These are phyloP conservation scores for Dryadomyces sulphureus DNA, from an alignment of 2,329 filamentous ascomycete species.

Conservation along the genomic window DNA sequence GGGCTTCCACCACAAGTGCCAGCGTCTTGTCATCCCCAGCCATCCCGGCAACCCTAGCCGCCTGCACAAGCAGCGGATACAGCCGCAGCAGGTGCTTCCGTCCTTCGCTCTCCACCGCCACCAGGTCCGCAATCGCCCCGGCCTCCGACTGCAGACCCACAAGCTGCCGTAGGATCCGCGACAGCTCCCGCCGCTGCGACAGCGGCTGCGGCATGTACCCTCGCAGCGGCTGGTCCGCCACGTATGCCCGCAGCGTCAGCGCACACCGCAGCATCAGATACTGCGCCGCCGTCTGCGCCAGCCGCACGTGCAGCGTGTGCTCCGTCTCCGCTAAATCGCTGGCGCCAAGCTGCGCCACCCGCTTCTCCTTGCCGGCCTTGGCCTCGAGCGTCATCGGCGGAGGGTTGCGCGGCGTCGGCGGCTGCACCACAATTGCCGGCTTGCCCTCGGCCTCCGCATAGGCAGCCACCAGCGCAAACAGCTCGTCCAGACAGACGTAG, in stretches of 20 bases:
- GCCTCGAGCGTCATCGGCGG: constrained; percentile 9
- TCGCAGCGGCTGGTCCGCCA: constrained; percentile 80
- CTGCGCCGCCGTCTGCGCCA: constrained; percentile 63
- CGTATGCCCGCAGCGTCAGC: constrained; percentile 67
- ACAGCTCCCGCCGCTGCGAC: constrained; percentile 63
- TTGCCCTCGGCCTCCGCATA: constrained; percentile 19
- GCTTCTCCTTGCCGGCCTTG: not conserved
- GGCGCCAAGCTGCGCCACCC: constrained; percentile 11
- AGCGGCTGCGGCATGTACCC: constrained; percentile 81
- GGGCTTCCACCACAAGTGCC: constrained; percentile 39
- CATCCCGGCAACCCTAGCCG: constrained; percentile 39
- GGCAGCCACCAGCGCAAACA: constrained; percentile 51
- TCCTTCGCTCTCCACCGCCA: constrained; percentile 36
- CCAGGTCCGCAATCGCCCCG: constrained; percentile 46
- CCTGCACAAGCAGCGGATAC: constrained; percentile 61
- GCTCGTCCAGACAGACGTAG: constrained; percentile 66
- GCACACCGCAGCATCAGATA: constrained; percentile 73
- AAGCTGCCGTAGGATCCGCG: constrained; percentile 54
- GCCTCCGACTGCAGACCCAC: constrained; percentile 55
- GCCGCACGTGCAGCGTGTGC: constrained; percentile 31
- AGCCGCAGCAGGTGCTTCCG: constrained; percentile 68
- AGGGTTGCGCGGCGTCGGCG: constrained; percentile 25
- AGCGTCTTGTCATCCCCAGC: constrained; percentile 47
- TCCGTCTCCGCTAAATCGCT: constrained; percentile 14
- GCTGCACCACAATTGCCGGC: constrained; percentile 25